Conservation (phyloP, 73 alveolate genomes). For the Chromera velia region DNA sequence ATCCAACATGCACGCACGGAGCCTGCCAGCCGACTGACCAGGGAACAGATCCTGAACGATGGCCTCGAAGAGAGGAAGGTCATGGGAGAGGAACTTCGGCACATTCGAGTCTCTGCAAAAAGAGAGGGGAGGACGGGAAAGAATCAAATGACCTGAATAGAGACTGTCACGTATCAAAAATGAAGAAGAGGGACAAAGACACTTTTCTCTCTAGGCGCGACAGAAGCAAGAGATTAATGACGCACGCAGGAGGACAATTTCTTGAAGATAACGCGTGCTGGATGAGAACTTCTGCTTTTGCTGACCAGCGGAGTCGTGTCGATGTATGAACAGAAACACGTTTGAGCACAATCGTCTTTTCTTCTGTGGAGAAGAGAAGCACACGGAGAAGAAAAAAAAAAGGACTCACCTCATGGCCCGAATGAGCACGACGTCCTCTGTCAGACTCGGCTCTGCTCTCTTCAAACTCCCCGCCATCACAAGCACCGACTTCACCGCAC, state of each 20-base stretch:
- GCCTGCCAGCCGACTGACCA: constrained; percentile 51
- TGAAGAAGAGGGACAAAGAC: too few species aligned
- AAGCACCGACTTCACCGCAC: constrained; percentile 96
- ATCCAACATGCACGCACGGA: not conserved
- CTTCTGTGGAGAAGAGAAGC: too few species aligned
- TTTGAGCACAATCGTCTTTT: too few species aligned
- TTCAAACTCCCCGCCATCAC: constrained; percentile 98
- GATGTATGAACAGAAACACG: constrained; percentile 16
- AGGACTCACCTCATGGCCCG: constrained; percentile 87
- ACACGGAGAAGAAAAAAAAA: too few species aligned
- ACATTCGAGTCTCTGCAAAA: constrained; percentile 81
- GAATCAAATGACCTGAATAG: too few species aligned
- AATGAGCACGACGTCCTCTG: constrained; percentile 95
- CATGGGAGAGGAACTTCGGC: constrained; percentile 96
- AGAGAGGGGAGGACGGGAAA: too few species aligned
- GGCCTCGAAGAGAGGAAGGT: constrained; percentile 90
- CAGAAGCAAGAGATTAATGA: too few species aligned
- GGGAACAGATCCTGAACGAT: constrained; percentile 96
- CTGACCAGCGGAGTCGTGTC: constrained; percentile 1
- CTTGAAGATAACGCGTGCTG: too few species aligned
- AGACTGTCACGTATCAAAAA: too few species aligned
- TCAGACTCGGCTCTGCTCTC: constrained; percentile 81
- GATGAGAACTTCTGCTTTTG: too few species aligned
- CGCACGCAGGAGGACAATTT: too few species aligned
- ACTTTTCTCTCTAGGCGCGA: too few species aligned